Base-by-base conservation (phyloP, 345 rosid genomes). In the Eucalyptus tenuipes region DNA sequence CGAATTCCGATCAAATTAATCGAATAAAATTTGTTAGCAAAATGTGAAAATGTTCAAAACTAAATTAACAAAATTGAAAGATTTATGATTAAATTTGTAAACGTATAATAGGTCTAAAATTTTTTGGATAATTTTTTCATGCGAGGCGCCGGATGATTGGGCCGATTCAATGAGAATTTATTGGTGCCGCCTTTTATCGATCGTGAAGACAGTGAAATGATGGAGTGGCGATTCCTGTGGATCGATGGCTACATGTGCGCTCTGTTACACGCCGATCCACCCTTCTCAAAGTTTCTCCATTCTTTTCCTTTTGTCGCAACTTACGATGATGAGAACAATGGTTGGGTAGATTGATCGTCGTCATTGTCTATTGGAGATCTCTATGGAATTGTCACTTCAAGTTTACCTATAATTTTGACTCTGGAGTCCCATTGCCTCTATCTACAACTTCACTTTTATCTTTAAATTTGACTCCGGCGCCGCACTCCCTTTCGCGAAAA, bases 21-120 rank as follows among this genome's bases (percentile, higher is more conserved):
- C 1, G 3, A 0, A 61, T 61, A 6, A 31, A 61, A 1, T 29
- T 2, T 0, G 0, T 61, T 61, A 14, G 0, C 0, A 61, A 61
- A 61, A 61, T 12, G 13, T 29, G 17, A 12, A 29, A 13, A 61
- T 29, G 2, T 13, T 61, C 6, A 61, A 7, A 2, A 61, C 0
- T 2, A 13, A 61, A 29, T 61, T 29, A 2, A 7, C 3, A 61
- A 61, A 61, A 29, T 29, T 13, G 0, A 29, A 61, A 59, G 5
- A 3, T 0, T 0, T 29, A 29, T 13, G 15, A 59, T 59, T 13
- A 2, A 59, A 59, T 27, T 59, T 13, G 3, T 6, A 61, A 61
- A 27, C 13, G 2, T 61, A 13, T 6, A 29, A 61, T 61, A 61
- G 0, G 0, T 61, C 1, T 1, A 29, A 0, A 7, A 29, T 3